Base-by-base conservation (phyloP, 371 early-diverging fungal genomes). In the Rhizopus arrhizus region DNA sequence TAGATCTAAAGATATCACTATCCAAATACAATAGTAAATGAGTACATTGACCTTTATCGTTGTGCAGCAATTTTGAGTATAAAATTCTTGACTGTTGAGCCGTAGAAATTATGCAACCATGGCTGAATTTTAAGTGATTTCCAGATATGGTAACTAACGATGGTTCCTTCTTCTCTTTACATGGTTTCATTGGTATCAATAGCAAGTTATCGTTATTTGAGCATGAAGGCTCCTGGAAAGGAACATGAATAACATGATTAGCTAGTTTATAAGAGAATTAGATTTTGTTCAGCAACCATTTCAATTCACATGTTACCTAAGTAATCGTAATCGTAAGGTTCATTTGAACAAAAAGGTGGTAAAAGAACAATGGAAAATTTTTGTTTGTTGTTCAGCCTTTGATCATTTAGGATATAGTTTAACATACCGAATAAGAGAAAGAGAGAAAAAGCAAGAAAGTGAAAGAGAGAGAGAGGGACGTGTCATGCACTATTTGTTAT, bases 11-110 rank as follows among this genome's bases (percentile, higher is more conserved):
- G 9, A 48, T 48, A 28, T 48, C 48, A 22, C 12, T 8, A 36
- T 66, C 66, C 31, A 72, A 53, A 48, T 65, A 72, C 10, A 72
- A 41, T 13, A 70, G 29, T 22, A 72, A 32, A 50, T 68, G 66
- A 8, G 59, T 61, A 32, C 58, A 58, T 22, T 54, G 45, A 16
- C 52, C 53, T 22, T 68, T 59, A n/a, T 61, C 29, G 45, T 64
- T 62, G 64, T 47, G 65, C 22, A 59, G 54, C 46, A 45, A 9
- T 11, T 65, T 46, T 16, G 53, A n/a, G 59, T 66, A 49, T 13
- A 50, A 4, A 29, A 58, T 59, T 8, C 46, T 42, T 28, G 46
- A 50, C 40, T 7, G 16, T 10, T 15, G 4, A 48, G 29, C 16
- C 5, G 48, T n/a, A 28, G 48, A 7, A 48, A 48, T 48, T 22